phyloP scores from a whole-genome alignment of 2,329 filamentous ascomycete genomes.

The Talaromyces albobiverticillius region DNA sequence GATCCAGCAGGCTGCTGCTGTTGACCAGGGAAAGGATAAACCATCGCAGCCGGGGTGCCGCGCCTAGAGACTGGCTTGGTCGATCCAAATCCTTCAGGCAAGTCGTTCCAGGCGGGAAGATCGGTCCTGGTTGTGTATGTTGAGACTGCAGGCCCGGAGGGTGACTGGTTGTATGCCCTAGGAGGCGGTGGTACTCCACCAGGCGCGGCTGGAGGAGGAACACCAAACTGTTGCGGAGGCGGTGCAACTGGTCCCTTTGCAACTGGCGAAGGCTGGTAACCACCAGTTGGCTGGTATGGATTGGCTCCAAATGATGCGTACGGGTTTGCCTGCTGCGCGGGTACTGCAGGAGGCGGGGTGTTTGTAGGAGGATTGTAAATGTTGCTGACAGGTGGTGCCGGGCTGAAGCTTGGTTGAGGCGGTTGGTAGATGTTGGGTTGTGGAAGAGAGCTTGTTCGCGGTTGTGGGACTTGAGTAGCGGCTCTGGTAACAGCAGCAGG shows the following conservation, averaged over 20 bases:
- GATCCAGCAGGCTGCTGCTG: slow-evolving; percentile 30
- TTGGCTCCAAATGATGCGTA: slow-evolving; percentile 45
- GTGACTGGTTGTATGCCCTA: slow-evolving; percentile 65
- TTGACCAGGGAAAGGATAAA: slow-evolving; percentile 72
- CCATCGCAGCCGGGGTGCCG: slow-evolving; percentile 64
- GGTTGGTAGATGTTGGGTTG: slow-evolving; percentile 36
- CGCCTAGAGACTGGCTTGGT: slow-evolving; percentile 66
- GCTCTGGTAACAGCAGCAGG: slow-evolving; percentile 41
- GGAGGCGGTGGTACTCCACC: slow-evolving; percentile 57
- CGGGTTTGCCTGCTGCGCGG: slow-evolving; percentile 40
- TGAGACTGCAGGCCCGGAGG: slow-evolving; percentile 59
- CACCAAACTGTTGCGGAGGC: slow-evolving; percentile 40
- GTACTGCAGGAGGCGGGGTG: slow-evolving; percentile 39
- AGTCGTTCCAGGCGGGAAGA: slow-evolving; percentile 88
- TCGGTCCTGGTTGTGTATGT: slow-evolving; percentile 63
- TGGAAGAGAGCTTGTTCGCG: slow-evolving; percentile 28
- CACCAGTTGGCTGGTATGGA: slow-evolving; percentile 26
- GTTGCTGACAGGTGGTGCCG: slow-evolving; percentile 33
- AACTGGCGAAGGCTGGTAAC: slow-evolving; percentile 58
- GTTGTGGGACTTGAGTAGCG: slow-evolving; percentile 36
- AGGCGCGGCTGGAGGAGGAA: slow-evolving; percentile 43
- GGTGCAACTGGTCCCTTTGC: slow-evolving; percentile 30
- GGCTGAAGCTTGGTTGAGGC: slow-evolving; percentile 30
- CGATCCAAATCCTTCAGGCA: slow-evolving; percentile 70
- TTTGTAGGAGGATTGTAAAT: slow-evolving; percentile 32